phyloP scores from a whole-genome alignment of 1,284 basidiomycete genomes.

The Cryptococcus amylolentus region DNA sequence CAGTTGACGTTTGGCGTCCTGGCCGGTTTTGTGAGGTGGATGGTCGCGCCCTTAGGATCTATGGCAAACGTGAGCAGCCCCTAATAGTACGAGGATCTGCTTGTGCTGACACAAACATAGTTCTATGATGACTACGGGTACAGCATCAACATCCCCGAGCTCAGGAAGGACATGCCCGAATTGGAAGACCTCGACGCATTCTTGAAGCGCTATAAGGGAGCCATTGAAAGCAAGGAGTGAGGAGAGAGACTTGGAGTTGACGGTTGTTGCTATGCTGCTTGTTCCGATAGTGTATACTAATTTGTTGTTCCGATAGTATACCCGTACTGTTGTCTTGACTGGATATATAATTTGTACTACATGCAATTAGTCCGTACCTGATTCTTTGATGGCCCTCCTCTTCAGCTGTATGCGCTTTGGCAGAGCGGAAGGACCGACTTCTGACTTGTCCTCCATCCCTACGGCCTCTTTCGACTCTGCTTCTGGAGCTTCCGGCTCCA shows the following conservation, averaged over 20 bases:
- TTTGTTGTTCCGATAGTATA: neutral
- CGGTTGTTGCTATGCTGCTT: no score
- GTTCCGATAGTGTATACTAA: no score
- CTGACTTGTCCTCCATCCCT: constrained; percentile 1
- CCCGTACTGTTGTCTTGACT: neutral
- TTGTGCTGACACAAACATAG: constrained; percentile 5
- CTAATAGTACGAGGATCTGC: neutral
- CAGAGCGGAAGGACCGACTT: neutral
- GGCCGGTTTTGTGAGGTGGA: constrained; percentile 10
- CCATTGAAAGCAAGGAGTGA: neutral
- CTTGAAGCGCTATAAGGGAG: constrained; percentile 26
- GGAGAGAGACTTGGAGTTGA: no score
- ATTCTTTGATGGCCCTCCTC: constrained; percentile 6
- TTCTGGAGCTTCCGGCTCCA: constrained; percentile 2
- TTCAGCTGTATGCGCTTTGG: constrained; percentile 11
- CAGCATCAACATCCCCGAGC: constrained; percentile 10
- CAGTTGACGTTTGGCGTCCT: constrained; percentile 14
- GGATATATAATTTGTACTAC: neutral
- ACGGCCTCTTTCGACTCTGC: constrained; percentile 1
- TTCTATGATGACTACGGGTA: constrained; percentile 26
- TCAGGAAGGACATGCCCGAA: constrained; percentile 19
- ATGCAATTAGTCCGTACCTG: neutral
- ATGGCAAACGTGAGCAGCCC: constrained; percentile 18
- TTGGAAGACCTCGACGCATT: constrained; percentile 24
- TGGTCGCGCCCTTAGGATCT: constrained; percentile 1